phyloP scores from a whole-genome alignment of 116 monocot species.

The Cymodocea nodosa region DNA sequence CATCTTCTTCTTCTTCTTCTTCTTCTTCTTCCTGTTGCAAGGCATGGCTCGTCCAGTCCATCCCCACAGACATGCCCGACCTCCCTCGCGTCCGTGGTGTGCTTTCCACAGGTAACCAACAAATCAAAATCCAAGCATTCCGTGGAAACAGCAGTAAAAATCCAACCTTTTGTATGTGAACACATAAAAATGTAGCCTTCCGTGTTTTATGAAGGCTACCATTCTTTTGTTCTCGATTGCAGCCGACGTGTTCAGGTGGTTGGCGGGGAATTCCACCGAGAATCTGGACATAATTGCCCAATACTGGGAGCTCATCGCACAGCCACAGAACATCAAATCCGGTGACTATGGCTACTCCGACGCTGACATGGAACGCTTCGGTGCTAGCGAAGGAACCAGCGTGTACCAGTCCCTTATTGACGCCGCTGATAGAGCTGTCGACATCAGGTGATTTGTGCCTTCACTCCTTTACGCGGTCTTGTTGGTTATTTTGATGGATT shows the following conservation, averaged over 20 bases:
- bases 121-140: neutral
- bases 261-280: conserved; percentile 78
- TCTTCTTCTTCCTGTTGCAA: conserved; percentile 34
- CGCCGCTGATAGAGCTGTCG: conserved; percentile 57
- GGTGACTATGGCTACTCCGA: conserved; percentile 82
- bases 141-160: too few species aligned
- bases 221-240: neutral
- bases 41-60: conserved; percentile 90
- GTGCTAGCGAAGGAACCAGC: conserved; percentile 33
- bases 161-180: neutral
- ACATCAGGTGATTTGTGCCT: conserved; percentile 37
- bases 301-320: conserved; percentile 79
- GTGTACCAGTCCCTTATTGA: conserved; percentile 53
- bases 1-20: conserved; percentile 1
- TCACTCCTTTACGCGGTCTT: too few species aligned
- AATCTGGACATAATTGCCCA: conserved; percentile 73
- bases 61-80: conserved; percentile 89
- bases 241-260: conserved; percentile 77
- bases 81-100: conserved; percentile 67
- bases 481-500: too few species aligned
- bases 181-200: neutral
- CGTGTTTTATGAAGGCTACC: too few species aligned
- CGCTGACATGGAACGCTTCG: conserved; percentile 53
- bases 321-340: conserved; percentile 42
- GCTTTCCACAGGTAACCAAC: conserved; percentile 50